Base-by-base conservation (phyloP, 2,329 filamentous ascomycete species). In the Ceratocystis lukuohia region DNA sequence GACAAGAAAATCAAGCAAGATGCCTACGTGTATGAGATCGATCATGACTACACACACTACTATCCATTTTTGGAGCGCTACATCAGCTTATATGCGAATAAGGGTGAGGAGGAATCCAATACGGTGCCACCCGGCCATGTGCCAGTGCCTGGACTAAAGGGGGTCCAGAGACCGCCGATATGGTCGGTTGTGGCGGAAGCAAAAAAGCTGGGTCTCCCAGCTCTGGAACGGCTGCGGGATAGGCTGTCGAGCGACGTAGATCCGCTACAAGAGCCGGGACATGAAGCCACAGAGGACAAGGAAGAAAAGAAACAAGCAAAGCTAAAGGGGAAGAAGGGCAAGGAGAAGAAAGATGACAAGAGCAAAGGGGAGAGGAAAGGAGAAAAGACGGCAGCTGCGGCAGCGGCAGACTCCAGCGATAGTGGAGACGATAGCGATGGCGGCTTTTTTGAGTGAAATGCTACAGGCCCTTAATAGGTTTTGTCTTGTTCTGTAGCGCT, bases 41-140 rank as follows among this genome's bases (percentile, higher is more conserved):
- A 93, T 72, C 78, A 88, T 69, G 85, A 89, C 71, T 94, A 94
- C 72, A 84, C 88, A 1, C 80, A 84, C 65, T 88, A 86, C 74
- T 88, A 84, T 69, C 89, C 89, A 1, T 82, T 88, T 57, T 79
- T 86, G 71, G 84, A 89, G 74, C 78, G 81, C 25, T 94, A 94
- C 74, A 80, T 88, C 69, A 84, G 83, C 70, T 73, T 88, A 17
- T 87, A 86, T 70, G 77, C 81, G 70, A 70, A 70, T 63, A 77
- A 76, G 2, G 76, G 75, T 17, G 76, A 76, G 53, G 71, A 73
- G 3, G 77, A 76, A 5, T 70, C 69, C 6, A 75, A 73, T 3
- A 73, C 75, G 10, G 76, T 77, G 25, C 73, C 77, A 2, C 72
- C 84, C 17, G 75, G 76, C n/a, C 73, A 76, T 4, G 76, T 80